phyloP scores from a whole-genome alignment of 306 rosid species.

The Astragalus membranaceus region DNA sequence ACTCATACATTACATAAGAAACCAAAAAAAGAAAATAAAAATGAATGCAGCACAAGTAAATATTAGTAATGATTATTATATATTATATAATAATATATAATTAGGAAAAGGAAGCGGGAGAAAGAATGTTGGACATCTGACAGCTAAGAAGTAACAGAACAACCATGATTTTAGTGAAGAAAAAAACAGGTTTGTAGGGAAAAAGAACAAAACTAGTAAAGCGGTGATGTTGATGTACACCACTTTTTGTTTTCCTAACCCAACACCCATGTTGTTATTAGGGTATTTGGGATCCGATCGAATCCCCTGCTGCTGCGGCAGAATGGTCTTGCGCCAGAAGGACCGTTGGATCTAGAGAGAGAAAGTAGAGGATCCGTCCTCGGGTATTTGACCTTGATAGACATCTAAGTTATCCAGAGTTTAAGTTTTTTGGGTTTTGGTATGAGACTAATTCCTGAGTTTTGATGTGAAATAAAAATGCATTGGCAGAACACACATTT shows the following conservation, averaged over 20 bases:
- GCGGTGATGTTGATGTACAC: conserved; percentile 40
- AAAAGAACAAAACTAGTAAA: conserved; percentile 30
- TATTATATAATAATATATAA: conserved; percentile 20
- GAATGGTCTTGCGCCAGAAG: too few relatives aligned
- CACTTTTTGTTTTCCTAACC: conserved; percentile 39
- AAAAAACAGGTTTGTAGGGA: conserved; percentile 38
- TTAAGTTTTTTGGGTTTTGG: too few relatives aligned
- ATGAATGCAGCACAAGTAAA: conserved; percentile 15
- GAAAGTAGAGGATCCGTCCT: too few relatives aligned
- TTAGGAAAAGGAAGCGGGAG: conserved; percentile 31
- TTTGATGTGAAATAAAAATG: too few relatives aligned
- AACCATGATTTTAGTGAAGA: conserved; percentile 75
- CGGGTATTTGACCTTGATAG: too few relatives aligned
- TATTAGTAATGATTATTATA: not conserved
- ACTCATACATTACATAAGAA: conserved; percentile 27
- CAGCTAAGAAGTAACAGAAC: conserved; percentile 64
- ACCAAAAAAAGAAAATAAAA: not conserved
- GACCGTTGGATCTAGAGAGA: too few relatives aligned
- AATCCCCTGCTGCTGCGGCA: too few relatives aligned
- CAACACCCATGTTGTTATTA: too few relatives aligned
- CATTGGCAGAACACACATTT: not conserved
- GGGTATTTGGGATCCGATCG: too few relatives aligned
- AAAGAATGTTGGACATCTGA: conserved; percentile 40
- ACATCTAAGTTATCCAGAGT: too few relatives aligned
- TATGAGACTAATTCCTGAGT: too few relatives aligned